Percentiles rank a stretch among this genome's conserved stretches.
These are phyloP conservation scores for Asterophora lycoperdoides DNA, from an alignment of 768 basidiomycete genomes.

Conservation along the genomic window DNA sequence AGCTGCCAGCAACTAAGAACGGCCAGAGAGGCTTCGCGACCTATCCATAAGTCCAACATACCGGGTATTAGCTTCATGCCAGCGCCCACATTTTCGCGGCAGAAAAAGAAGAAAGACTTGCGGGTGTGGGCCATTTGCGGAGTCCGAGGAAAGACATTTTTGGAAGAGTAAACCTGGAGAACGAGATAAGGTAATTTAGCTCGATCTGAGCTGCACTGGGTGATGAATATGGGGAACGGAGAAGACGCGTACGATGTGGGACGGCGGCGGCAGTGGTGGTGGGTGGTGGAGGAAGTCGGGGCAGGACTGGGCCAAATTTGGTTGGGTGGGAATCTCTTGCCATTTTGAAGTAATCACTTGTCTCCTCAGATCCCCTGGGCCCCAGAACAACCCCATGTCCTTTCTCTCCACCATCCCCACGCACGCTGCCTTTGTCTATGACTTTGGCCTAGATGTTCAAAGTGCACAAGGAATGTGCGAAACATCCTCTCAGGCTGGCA, in stretches of 20 bases:
- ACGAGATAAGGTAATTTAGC: background rate
- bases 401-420: too few species aligned
- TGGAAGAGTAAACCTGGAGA: conserved; percentile 14
- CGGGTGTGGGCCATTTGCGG: conserved; percentile 79
- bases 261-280: conserved; percentile 22
- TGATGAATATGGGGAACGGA: background rate
- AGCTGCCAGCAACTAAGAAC: conserved; percentile 61
- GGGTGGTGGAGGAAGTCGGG: conserved; percentile 32
- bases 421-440: too few species aligned
- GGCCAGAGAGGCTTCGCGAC: conserved; percentile 75
- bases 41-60: conserved; percentile 30
- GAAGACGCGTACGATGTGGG: conserved; percentile 6
- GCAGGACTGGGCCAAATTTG: conserved; percentile 24
- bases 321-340: conserved; percentile 30
- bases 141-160: conserved; percentile 74
- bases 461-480: too few species aligned
- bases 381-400: too few species aligned
- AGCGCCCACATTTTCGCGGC: too few species aligned
- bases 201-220: background rate
- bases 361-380: too few species aligned
- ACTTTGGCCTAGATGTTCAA: too few species aligned
- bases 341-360: conserved; percentile 15
- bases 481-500: too few species aligned
- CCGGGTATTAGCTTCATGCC: conserved; percentile 7
- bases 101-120: conserved; percentile 34